Evolutionary conservation across 139 green algal genomes (phyloP), one percentile per base, ranked within the genome.

Genomic region (Chlamydomonas urium): DNA sequence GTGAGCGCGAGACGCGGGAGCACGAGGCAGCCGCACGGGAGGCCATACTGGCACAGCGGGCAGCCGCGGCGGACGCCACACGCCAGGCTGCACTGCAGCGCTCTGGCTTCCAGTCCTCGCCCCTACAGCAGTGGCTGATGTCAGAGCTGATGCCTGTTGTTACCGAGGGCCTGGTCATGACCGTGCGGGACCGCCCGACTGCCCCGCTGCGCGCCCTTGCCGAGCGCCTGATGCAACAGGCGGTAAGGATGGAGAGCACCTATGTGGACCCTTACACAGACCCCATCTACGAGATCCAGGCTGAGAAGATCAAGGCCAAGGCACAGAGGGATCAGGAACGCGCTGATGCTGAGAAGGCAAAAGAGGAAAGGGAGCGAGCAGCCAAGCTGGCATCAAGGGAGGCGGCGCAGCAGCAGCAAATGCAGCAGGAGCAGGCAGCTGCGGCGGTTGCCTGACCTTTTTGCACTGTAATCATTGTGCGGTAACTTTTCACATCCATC

Each of bases 201-300:
- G 37, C 57, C 36, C 63, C 63, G 4, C 34, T 71, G 37, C 36
- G 37, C 3, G 38, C 34, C 4, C n/a, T 71, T 23, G 63, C 63
- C 4, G 4, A 56, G n/a, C 8, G 37, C 5, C 38, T 71, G 23
- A 35, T 56, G 63, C 10, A 56, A 26, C 6, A 71, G 38, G 63
- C 63, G 19, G 63, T 58, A 8, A 71, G 35, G 63, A 3, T 59
- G 10, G 56, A 75, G 56, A 35, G 33, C 26, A 47, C 37, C 31
- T 67, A 60, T 3, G 35, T 68, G 4, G 69, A 75, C 53, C 69
- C 69, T 3, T 75, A 75, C 37, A 59, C 21, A 3, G 34, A 75
- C 56, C 53, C 69, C 38, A 34, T 34, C 19, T 75, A 75, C 37
- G 53, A 75, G n/a, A 47, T 45, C 8, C 69, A 75, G n/a, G 4